Percentiles rank a stretch among this genome's conserved stretches.
Conservation (phyloP, 331 rosid genomes). For the Acacia pycnantha region DNA sequence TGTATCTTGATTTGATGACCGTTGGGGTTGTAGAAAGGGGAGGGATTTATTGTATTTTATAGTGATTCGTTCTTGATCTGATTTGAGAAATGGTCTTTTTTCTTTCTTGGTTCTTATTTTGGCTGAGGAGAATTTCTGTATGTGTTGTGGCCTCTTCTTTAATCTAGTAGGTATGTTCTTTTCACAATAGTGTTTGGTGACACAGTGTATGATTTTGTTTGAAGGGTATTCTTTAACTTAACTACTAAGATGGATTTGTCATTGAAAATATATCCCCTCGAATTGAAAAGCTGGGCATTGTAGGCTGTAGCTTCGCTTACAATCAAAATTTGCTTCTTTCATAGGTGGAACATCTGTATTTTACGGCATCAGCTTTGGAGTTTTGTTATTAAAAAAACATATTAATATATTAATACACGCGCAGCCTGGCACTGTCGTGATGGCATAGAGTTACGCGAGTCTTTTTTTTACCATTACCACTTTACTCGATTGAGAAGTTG, state of each 20-base stretch:
- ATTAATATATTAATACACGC: background rate
- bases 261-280: slow-evolving; percentile 8
- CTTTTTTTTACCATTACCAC: background rate
- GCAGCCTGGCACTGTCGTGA: background rate
- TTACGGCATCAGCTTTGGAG: slow-evolving; percentile 3
- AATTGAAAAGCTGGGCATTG: slow-evolving; percentile 9
- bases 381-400: background rate
- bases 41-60: background rate
- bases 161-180: slow-evolving; percentile 16
- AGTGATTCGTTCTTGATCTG: background rate
- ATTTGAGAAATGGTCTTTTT: background rate
- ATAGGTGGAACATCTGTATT: slow-evolving; percentile 4
- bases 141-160: background rate
- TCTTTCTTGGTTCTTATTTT: slow-evolving; percentile 4
- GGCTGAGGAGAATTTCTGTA: slow-evolving; percentile 9
- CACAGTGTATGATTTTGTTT: slow-evolving; percentile 26
- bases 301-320: slow-evolving; percentile 33
- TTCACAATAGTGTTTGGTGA: slow-evolving; percentile 45
- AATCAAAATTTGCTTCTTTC: slow-evolving; percentile 31
- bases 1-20: slow-evolving; percentile 28
- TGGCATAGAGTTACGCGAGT: background rate
- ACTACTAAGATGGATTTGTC: slow-evolving; percentile 34
- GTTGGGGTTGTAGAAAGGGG: background rate
- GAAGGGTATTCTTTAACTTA: slow-evolving; percentile 44
- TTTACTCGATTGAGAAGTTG: slow-evolving; percentile 29